Evolutionary conservation across 306 rosid species (phyloP), one percentile per base, ranked within the genome.

Genomic region (Aeschynomene evenia): DNA sequence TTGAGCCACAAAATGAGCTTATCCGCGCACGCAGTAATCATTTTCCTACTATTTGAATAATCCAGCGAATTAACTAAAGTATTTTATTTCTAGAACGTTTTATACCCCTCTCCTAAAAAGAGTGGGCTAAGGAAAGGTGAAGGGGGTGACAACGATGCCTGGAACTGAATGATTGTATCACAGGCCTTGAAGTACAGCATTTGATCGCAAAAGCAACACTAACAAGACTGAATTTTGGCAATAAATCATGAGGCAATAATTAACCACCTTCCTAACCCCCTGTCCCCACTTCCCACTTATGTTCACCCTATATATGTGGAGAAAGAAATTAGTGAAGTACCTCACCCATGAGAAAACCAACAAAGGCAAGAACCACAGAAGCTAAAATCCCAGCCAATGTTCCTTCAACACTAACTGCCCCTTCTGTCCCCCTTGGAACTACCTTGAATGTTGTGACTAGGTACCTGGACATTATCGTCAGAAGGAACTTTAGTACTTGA

Each of bases 351-450:
- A 85, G 79, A 83, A 62, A 85, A 72, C 88, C 80, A 46, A 81
- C 84, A 70, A 56, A 79, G 5, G 99, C 91, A 70, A 95, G 96
- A 83, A 77, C 52, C 48, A 84, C 46, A 20, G 96, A 80, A 18
- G 97, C 99, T 23, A 91, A 80, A 80, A 95, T 75, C 77, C 99
- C 99, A 46, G 99, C 96, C 77, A 89, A 26, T 68, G 99, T 89
- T 85, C 99, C 99, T 71, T 89, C 97, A 7, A 91, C 71, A 75
- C 99, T 95, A 63, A 95, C 85, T 20, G 97, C 99, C 67, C 99
- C 99, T 81, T 95, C 99, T 19, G 99, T 95, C 63, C 99, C 99
- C 80, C 97, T 85, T 67, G 97, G 97, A 75, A 95, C 99, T 61
- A 87, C 69, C 86, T 89, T 91, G 80, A 95, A 81, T 58, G 95